phyloP scores from a whole-genome alignment of 139 green algal genomes.

The Yamagishiella unicocca region DNA sequence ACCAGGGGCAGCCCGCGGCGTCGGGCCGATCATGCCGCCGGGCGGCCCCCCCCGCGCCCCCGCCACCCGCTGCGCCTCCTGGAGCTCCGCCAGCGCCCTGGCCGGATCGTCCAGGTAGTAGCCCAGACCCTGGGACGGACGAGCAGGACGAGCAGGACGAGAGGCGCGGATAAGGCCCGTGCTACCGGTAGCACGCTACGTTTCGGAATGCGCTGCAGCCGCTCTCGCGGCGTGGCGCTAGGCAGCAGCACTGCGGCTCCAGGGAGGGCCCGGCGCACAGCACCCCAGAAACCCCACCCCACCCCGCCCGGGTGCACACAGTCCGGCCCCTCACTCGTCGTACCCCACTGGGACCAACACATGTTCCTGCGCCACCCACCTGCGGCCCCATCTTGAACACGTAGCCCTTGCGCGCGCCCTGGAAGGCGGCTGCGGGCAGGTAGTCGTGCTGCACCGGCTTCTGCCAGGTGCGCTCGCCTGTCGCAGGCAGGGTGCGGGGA shows the following conservation, averaged over 20 bases:
- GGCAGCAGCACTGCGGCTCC: too few relatives aligned
- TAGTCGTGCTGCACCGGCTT: slow-evolving; percentile 35
- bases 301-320: too few relatives aligned
- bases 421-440: slow-evolving; percentile 61
- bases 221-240: too few relatives aligned
- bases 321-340: too few relatives aligned
- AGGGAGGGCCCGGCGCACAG: too few relatives aligned
- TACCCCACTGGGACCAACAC: too few relatives aligned
- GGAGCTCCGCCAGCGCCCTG: neutral
- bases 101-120: slow-evolving; percentile 57
- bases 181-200: too few relatives aligned
- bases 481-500: slow-evolving; percentile 22
- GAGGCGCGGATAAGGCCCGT: too few relatives aligned
- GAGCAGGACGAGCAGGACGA: too few relatives aligned
- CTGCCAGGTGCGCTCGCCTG: slow-evolving; percentile 52
- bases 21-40: neutral
- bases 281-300: too few relatives aligned
- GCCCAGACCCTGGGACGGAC: slow-evolving; percentile 45
- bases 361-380: slow-evolving; percentile 22
- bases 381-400: slow-evolving; percentile 74
- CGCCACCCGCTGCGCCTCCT: neutral
- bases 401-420: slow-evolving; percentile 69
- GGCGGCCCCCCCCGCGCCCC: neutral
- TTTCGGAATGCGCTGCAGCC: too few relatives aligned
- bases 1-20: neutral